Base-by-base conservation (phyloP, 768 basidiomycete species). In the Hebeloma cylindrosporum region DNA sequence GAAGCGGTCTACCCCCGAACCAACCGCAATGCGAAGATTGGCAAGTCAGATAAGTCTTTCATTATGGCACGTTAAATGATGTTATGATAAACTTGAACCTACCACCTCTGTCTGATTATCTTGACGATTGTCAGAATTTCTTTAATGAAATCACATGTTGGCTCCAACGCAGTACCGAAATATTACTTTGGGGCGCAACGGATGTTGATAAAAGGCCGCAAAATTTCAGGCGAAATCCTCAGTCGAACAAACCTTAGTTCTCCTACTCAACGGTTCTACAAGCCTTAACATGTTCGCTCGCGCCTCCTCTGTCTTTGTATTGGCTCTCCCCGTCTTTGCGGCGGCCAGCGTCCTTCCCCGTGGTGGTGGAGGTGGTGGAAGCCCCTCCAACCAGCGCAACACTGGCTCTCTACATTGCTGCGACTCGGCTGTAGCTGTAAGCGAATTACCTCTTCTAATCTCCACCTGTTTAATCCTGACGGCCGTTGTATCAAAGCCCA, bases 351-450 rank as follows among this genome's bases (percentile, higher is more conserved):
- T 42, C 13, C 13, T 57, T 31, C 53, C 58, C 28, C 51, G 54
- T 20, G 47, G 20, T 20, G 43, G 36, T n/a, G 31, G 47, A 7
- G 48, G 54, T 20, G 47, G 20, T 20, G 43, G 36, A 10, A 27
- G 47, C 9, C 45, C 45, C 14, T 49, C 43, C 16, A 52, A 52
- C 44, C 55, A 57, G 28, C 61, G 61, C 57, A 60, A 60, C 46
- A 60, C 56, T 18, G 66, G 63, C 4, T 27, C 43, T 13, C 37
- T 68, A 13, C 53, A 62, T 20, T 67, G 66, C 58, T 65, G 64
- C 47, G 43, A 53, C 47, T 52, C 43, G 3, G 40, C 47, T 28
- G 33, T 50, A 43, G 31, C 30, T 44, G 64, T 60, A 27, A 49
- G 57, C 32, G n/a, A n/a, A n/a, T n/a, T n/a, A n/a, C n/a, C n/a